Conservation (phyloP, 345 rosid genomes). For the Gossypium sturtianum region DNA sequence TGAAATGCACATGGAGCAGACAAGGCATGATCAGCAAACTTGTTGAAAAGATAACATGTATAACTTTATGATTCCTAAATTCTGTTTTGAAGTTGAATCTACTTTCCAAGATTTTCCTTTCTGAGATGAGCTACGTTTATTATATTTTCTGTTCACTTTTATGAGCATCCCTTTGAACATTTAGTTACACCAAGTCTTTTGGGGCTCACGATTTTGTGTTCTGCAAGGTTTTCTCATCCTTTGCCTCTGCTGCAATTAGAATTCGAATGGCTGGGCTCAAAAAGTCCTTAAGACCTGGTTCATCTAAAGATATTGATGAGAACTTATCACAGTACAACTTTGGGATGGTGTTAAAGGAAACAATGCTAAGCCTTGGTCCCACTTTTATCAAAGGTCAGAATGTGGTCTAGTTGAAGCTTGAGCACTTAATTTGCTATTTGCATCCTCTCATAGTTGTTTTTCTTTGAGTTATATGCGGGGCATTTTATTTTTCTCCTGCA, state of each 20-base stretch:
- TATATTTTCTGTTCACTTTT: background rate
- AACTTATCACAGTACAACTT: conserved; percentile 50
- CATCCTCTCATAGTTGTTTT: conserved; percentile 1
- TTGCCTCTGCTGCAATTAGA: conserved; percentile 64
- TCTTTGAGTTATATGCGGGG: conserved; percentile 26
- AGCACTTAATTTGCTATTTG: background rate
- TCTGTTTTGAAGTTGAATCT: background rate
- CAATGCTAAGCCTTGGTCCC: conserved; percentile 82
- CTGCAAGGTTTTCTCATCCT: conserved; percentile 58
- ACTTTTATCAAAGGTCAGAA: conserved; percentile 88
- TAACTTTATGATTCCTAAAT: background rate
- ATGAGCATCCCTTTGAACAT: background rate
- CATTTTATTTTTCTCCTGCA: conserved; percentile 30
- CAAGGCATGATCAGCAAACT: background rate
- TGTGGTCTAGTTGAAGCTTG: conserved; percentile 16
- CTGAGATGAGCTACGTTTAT: background rate
- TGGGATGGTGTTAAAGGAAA: conserved; percentile 80
- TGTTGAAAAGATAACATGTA: background rate
- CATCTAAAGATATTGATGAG: conserved; percentile 30
- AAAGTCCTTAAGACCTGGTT: conserved; percentile 26
- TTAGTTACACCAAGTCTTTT: conserved; percentile 3
- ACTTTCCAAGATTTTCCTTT: background rate
- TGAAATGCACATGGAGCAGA: background rate
- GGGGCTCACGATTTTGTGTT: conserved; percentile 15
- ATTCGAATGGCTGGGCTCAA: conserved; percentile 44